Base-by-base conservation (phyloP, 371 early-diverging fungal genomes). In the Encephalitozoon romaleae region DNA sequence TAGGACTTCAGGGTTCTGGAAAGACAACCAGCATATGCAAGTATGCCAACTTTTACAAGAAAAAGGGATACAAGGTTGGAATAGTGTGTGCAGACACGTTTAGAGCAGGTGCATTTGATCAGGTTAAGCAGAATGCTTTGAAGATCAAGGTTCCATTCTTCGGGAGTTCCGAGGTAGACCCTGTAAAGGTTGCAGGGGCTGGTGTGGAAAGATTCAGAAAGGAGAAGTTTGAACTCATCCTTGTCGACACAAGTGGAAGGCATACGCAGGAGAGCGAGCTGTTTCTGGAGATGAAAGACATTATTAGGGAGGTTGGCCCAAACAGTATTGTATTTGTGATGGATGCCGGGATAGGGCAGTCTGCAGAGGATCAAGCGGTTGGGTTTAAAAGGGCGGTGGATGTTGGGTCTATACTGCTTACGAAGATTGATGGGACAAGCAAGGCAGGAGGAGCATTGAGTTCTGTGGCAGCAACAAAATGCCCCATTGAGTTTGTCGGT, bases 81-180 rank as follows among this genome's bases (percentile, higher is more conserved):
- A 85, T 98, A 54, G 95, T 98, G 1, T 96, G 97, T 85, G 93
- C 97, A 2, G 99, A 98, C 86, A 98, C 99, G 4, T 98, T 96
- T 86, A 91, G 99, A 85, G 99, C 99, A 64, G 99, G 99, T 86
- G 99, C 99, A 4, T 97, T 94, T 85, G 99, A 96, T 87, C 99
- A 98, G 87, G 88, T 98, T 75, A 94, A 93, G 84, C 98, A 98
- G 81, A 98, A 98, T 81, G 96, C 97, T 3, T 89, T 92, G 26
- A 93, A 94, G 80, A 95, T 95, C 23, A 93, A 95, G 79, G 92
- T 98, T 49, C 96, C 96, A 53, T 95, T 90, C 84, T 98, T 90
- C 84, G 96, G 95, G 63, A 90, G 91, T 75, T 88, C 89, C 26
- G 95, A 96, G 81, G 89, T 90, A 0, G 95, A 98, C 84, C 96